phyloP scores from a whole-genome alignment of 2,329 filamentous ascomycete species.

The Penicillium sp. region DNA sequence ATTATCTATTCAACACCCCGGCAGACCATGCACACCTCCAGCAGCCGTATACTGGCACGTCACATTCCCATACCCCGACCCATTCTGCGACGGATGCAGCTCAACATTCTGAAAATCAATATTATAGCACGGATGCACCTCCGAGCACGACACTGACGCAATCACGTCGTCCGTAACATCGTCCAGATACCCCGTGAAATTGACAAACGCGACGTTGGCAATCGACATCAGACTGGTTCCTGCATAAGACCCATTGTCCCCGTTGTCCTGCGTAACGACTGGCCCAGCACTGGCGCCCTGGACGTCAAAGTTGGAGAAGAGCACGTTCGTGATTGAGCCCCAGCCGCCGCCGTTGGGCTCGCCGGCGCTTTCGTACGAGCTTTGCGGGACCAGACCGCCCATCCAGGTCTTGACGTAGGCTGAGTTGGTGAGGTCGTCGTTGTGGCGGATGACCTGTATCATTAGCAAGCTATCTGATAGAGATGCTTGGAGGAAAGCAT shows the following conservation, averaged over 20 bases:
- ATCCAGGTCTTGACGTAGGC: slow-evolving; percentile 58
- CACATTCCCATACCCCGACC: slow-evolving; percentile 28
- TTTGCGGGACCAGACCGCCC: slow-evolving; percentile 45
- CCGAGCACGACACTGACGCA: slow-evolving; percentile 46
- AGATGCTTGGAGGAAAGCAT: not conserved
- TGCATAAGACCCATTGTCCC: slow-evolving; percentile 47
- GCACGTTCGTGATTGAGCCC: slow-evolving; percentile 50
- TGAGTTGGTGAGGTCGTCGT: slow-evolving; percentile 46
- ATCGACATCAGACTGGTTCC: slow-evolving; percentile 52
- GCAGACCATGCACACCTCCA: slow-evolving; percentile 38
- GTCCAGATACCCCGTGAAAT: slow-evolving; percentile 50
- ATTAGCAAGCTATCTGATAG: slow-evolving; percentile 1
- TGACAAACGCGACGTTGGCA: slow-evolving; percentile 48
- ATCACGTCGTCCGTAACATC: slow-evolving; percentile 28
- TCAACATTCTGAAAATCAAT: slow-evolving; percentile 45
- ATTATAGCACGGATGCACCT: slow-evolving; percentile 49
- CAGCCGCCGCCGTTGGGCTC: slow-evolving; percentile 52
- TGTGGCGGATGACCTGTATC: slow-evolving; percentile 39
- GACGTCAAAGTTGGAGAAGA: slow-evolving; percentile 51
- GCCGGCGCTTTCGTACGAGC: slow-evolving; percentile 47
- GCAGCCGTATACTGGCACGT: slow-evolving; percentile 35
- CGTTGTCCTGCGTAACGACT: slow-evolving; percentile 46
- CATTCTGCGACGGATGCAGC: slow-evolving; percentile 29
- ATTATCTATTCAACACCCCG: no score
- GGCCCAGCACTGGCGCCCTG: slow-evolving; percentile 44